These are phyloP conservation scores for Beauveria caledonica DNA, from an alignment of 2,329 filamentous ascomycete species.

Conservation along the genomic window DNA sequence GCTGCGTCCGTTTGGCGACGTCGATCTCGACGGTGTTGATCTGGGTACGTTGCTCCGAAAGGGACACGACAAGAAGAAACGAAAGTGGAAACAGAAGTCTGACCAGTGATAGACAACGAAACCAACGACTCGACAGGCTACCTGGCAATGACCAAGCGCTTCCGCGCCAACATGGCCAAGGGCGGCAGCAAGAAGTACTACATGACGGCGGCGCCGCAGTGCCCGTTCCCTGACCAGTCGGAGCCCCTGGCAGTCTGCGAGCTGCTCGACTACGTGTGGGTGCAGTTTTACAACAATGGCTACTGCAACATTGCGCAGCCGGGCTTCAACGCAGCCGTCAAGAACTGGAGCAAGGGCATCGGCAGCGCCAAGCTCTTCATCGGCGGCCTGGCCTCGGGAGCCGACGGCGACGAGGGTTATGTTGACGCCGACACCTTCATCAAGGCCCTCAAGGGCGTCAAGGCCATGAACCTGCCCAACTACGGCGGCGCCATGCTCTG, in stretches of 20 bases:
- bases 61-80: background rate
- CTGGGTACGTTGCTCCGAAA: slow-evolving; percentile 27
- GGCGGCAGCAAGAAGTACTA: slow-evolving; percentile 41
- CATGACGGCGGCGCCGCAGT: slow-evolving; percentile 58
- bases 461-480: slow-evolving; percentile 43
- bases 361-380: slow-evolving; percentile 50
- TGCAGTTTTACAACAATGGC: slow-evolving; percentile 61
- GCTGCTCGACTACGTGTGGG: slow-evolving; percentile 48
- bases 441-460: slow-evolving; percentile 35
- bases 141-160: slow-evolving; percentile 50
- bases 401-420: slow-evolving; percentile 46
- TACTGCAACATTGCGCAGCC: slow-evolving; percentile 45
- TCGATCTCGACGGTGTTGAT: slow-evolving; percentile 65
- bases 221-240: slow-evolving; percentile 50
- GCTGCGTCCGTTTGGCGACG: slow-evolving; percentile 57
- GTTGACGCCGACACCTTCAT: slow-evolving; percentile 33
- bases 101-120: slow-evolving; percentile 30
- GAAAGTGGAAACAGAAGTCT: background rate
- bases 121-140: slow-evolving; percentile 53
- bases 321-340: slow-evolving; percentile 52
- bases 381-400: slow-evolving; percentile 46
- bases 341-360: slow-evolving; percentile 56
- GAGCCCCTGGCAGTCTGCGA: slow-evolving; percentile 25
- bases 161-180: slow-evolving; percentile 46
- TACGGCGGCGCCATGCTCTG: slow-evolving; percentile 62